A percentile compares a stretch with the other conserved stretches of the same genome.
These are phyloP conservation scores for Penicillium turbatum DNA, from an alignment of 495 filamentous ascomycete genomes.

Conservation along the genomic window DNA sequence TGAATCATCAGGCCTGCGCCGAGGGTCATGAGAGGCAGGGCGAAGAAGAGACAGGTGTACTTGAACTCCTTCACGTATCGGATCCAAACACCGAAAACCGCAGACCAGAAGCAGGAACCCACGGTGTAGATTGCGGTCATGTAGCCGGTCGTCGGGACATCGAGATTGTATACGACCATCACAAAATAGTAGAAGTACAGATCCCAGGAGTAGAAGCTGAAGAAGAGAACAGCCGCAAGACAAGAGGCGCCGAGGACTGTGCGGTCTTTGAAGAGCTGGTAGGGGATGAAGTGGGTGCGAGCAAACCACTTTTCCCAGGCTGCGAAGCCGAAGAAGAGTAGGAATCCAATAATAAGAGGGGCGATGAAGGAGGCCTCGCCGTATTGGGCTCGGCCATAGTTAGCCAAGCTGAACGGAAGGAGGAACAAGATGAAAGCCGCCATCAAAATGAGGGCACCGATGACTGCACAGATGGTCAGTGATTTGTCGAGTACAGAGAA, in stretches of 20 bases:
- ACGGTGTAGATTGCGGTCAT: slow-evolving; percentile 65
- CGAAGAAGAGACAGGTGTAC: slow-evolving; percentile 55
- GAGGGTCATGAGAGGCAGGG: slow-evolving; percentile 57
- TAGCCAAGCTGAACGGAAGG: slow-evolving; percentile 55
- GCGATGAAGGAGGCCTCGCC: slow-evolving; percentile 50
- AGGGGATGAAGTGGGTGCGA: slow-evolving; percentile 55
- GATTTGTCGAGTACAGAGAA: background rate
- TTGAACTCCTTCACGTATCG: slow-evolving; percentile 56
- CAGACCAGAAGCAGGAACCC: slow-evolving; percentile 59
- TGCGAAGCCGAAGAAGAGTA: slow-evolving; percentile 53
- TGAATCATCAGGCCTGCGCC: slow-evolving; percentile 62
- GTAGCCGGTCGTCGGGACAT: slow-evolving; percentile 55
- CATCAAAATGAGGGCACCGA: slow-evolving; percentile 55
- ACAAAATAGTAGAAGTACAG: slow-evolving; percentile 63
- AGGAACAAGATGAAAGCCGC: slow-evolving; percentile 59
- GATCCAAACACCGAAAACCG: slow-evolving; percentile 53
- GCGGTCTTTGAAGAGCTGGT: slow-evolving; percentile 56
- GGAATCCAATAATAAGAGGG: slow-evolving; percentile 54
- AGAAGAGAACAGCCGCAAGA: slow-evolving; percentile 50
- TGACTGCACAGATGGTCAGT: slow-evolving; percentile 23
- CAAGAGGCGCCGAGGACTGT: slow-evolving; percentile 62
- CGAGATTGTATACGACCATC: slow-evolving; percentile 64
- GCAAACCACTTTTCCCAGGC: slow-evolving; percentile 56
- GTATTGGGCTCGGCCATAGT: slow-evolving; percentile 45
- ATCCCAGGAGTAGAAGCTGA: slow-evolving; percentile 67